phyloP scores from a whole-genome alignment of 352 stramenopile genomes.

The Phytopythium montanum region DNA sequence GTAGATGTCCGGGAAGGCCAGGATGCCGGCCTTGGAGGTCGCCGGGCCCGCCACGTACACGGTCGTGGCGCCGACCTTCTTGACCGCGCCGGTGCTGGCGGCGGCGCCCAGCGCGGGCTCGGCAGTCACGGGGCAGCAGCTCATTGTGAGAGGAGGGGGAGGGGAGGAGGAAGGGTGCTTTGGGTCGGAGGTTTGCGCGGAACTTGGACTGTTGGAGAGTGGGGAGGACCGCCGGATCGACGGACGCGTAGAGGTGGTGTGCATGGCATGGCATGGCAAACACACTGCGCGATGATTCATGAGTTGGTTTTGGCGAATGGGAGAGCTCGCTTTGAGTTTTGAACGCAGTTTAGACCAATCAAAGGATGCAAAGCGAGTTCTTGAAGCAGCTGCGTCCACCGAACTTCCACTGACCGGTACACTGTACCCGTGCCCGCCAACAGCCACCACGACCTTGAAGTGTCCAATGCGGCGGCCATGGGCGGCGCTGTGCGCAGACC shows the following conservation, averaged over 20 bases:
- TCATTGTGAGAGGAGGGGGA: too few species aligned
- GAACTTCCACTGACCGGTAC: too few species aligned
- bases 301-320: slow-evolving; percentile 1
- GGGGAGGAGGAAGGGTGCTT: too few species aligned
- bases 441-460: too few species aligned
- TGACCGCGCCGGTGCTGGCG: slow-evolving; percentile 2
- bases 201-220: neutral
- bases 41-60: slow-evolving; percentile 20
- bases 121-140: too few species aligned
- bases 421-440: too few species aligned
- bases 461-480: slow-evolving; percentile 10
- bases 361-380: neutral
- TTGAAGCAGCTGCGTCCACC: too few species aligned
- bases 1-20: slow-evolving; percentile 31
- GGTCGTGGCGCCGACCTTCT: slow-evolving; percentile 16
- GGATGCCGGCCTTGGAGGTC: slow-evolving; percentile 21
- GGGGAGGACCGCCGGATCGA: slow-evolving; percentile 1
- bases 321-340: neutral
- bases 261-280: too few species aligned
- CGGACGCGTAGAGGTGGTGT: neutral
- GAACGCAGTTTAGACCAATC: neutral
- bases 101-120: too few species aligned
- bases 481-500: slow-evolving; percentile 42
- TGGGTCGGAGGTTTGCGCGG: slow-evolving; percentile 2
- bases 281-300: neutral